Base-by-base conservation (phyloP, 345 rosid genomes). In the Ceriops tagal region DNA sequence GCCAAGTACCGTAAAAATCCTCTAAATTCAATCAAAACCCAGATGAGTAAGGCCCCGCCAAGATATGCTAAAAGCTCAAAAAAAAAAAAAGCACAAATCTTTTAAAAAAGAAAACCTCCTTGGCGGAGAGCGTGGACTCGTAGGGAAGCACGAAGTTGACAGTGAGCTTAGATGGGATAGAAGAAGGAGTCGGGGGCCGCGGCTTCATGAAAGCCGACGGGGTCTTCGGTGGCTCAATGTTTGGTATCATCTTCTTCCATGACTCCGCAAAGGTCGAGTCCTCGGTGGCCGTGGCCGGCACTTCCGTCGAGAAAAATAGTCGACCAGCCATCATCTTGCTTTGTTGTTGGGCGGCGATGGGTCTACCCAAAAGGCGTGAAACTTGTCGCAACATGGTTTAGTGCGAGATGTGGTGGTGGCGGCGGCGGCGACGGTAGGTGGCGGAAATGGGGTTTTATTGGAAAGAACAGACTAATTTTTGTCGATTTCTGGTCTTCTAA, bases 111-210 rank as follows among this genome's bases (percentile, higher is more conserved):
- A 60, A 26, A 46, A 76, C 79, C 79, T 76, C 79, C 22, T 66
- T 76, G 32, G 53, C n/a, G 53, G 79, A 61, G 61, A 76, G 72
- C 72, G 66, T 61, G 52, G 79, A 65, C 16, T 75, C 72, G 34
- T 76, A 76, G 27, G 79, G 98, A 62, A 92, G 98, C 56, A 92
- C 96, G 56, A 92, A 90, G 78, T 92, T 90, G 78, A 88, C 91
- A 24, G 95, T 88, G 79, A 90, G 83, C 82, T 90, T 92, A 56
- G 95, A 62, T 8, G 98, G 98, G 37, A 92, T 71, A 3, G 95
- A 30, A 39, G 92, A 71, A 6, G 87, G 86, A 31, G 79, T 83
- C 1, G 86, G 71, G 5, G 92, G 91, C 61, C 63, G 71, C 56
- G 96, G 80, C 39, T 64, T 27, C 96, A 92, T 87, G 82, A 71